Evolutionary conservation across 768 basidiomycete genomes (phyloP).

Genomic region (Boletus rubropictus): DNA sequence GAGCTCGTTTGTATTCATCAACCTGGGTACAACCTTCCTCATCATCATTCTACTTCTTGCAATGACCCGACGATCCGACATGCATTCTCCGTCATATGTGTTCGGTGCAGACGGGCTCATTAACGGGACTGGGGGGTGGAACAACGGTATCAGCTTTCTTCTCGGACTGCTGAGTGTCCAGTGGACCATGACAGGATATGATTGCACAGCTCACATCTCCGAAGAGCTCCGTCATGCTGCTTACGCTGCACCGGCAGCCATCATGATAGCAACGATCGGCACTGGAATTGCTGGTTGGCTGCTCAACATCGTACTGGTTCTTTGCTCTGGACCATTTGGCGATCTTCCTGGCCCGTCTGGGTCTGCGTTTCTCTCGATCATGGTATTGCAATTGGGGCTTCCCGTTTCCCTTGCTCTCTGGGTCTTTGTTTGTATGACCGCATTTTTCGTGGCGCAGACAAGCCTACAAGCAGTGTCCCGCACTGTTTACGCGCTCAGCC

Average conservation of each 20-base stretch:
- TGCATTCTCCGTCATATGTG: constrained; percentile 54
- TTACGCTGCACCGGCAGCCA: constrained; percentile 40
- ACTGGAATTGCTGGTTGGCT: constrained; percentile 54
- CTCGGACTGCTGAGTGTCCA: constrained; percentile 44
- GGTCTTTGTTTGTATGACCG: constrained; percentile 57
- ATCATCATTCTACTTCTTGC: constrained; percentile 41
- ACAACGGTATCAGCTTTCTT: constrained; percentile 39
- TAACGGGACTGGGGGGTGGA: constrained; percentile 41
- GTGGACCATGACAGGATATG: constrained; percentile 39
- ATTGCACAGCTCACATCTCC: constrained; percentile 22
- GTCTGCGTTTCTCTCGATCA: constrained; percentile 53
- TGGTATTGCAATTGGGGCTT: constrained; percentile 49
- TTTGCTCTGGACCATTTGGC: constrained; percentile 49
- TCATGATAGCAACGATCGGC: constrained; percentile 41
- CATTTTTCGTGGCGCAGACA: constrained; percentile 51
- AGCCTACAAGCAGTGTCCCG: constrained; percentile 52
- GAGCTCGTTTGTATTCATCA: constrained; percentile 40
- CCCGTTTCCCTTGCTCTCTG: constrained; percentile 48
- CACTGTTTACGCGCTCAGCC: constrained; percentile 54
- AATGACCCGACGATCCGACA: constrained; percentile 42
- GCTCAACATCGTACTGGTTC: constrained; percentile 56
- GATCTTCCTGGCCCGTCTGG: constrained; percentile 49
- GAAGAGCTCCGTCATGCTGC: constrained; percentile 53
- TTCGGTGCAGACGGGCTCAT: constrained; percentile 41
- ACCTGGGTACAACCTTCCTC: constrained; percentile 37